phyloP scores from a whole-genome alignment of 805 yeast species.

The Lachancea waltii region DNA sequence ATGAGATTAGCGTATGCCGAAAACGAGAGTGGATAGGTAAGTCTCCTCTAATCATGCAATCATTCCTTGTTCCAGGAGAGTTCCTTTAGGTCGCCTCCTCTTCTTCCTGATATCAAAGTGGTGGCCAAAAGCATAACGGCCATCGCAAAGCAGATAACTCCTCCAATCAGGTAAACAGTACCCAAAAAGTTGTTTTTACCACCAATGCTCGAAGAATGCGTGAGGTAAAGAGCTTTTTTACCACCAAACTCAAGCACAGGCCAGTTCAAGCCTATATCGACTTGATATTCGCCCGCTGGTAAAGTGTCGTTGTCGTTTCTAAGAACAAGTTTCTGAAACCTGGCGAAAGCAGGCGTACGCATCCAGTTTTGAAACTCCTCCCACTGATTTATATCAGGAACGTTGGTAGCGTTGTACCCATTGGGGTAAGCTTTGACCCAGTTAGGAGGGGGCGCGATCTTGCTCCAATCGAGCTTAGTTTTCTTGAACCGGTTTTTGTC shows the following conservation, averaged over 20 bases:
- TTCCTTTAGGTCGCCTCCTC: constrained; percentile 61
- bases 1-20: too few species aligned
- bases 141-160: constrained; percentile 58
- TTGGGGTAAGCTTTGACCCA: constrained; percentile 77
- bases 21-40: too few species aligned
- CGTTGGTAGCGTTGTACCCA: constrained; percentile 77
- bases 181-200: constrained; percentile 74
- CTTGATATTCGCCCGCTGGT: constrained; percentile 54
- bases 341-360: constrained; percentile 76
- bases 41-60: neutral
- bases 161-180: constrained; percentile 66
- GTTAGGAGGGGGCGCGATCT: constrained; percentile 90
- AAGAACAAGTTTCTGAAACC: constrained; percentile 57
- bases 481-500: constrained; percentile 68
- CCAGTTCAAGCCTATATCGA: constrained; percentile 67
- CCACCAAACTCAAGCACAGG: constrained; percentile 76
- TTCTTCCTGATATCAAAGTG: constrained; percentile 60
- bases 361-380: constrained; percentile 94
- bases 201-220: constrained; percentile 68
- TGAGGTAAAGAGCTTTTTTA: constrained; percentile 55
- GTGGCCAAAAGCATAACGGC: constrained; percentile 47
- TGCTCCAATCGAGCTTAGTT: constrained; percentile 57
- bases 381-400: constrained; percentile 72
- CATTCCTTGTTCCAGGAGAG: constrained; percentile 55
- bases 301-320: constrained; percentile 55